These are phyloP conservation scores for Exutisphaerella laricina DNA, from an alignment of 2,329 filamentous ascomycete species.

Conservation along the genomic window DNA sequence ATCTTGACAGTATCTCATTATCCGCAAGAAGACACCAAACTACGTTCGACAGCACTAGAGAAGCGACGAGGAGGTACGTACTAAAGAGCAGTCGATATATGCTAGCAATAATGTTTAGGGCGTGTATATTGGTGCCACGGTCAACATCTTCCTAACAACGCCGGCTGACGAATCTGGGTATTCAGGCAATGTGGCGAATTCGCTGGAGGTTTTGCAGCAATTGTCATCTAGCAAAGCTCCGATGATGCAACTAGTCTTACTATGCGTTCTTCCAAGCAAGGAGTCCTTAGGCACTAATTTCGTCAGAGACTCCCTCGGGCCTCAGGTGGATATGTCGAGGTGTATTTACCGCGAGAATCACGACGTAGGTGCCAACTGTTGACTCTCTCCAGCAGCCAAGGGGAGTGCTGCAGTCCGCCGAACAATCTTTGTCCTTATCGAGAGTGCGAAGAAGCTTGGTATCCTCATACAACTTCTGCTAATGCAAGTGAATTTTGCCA, in stretches of 20 bases:
- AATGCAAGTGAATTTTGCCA: too few species aligned
- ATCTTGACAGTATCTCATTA: conserved; percentile 13
- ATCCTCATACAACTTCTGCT: too few species aligned
- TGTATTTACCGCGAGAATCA: conserved; percentile 9
- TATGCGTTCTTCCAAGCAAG: conserved; percentile 3
- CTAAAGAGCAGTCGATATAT: too few species aligned
- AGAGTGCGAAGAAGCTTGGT: too few species aligned
- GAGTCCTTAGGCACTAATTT: neutral
- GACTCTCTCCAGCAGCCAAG: too few species aligned
- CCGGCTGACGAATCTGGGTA: too few species aligned
- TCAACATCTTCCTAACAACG: too few species aligned
- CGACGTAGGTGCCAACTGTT: too few species aligned
- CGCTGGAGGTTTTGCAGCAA: conserved; percentile 14
- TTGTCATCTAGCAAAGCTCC: neutral
- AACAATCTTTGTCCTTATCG: too few species aligned
- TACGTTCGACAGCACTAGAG: conserved; percentile 5
- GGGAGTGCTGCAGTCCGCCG: too few species aligned
- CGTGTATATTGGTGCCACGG: too few species aligned
- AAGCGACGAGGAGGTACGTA: conserved; percentile 10
- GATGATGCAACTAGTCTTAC: conserved; percentile 1
- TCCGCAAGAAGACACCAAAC: conserved; percentile 12
- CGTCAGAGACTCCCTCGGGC: conserved; percentile 1
- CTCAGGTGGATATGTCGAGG: neutral
- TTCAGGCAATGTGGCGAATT: conserved; percentile 12
- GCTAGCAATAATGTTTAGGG: too few species aligned